Evolutionary conservation across 1,139 yeast genomes (phyloP).

Genomic region (Scheffersomyces quercinus): DNA sequence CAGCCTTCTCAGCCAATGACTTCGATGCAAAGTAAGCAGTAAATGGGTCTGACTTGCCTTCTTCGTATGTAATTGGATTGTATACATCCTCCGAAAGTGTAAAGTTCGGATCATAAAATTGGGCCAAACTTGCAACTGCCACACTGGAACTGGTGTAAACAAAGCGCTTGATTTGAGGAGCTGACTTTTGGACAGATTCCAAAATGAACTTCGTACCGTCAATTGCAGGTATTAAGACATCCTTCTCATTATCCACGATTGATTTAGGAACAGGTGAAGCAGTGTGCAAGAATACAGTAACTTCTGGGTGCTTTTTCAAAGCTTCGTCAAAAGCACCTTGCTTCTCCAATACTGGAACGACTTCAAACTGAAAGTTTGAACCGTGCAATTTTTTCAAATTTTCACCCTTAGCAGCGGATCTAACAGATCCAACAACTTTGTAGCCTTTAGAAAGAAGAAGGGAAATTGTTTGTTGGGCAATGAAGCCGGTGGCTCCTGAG

Average conservation of each 20-base stretch:
- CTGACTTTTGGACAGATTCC: constrained; percentile 24
- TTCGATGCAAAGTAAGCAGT: constrained; percentile 44
- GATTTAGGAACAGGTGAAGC: constrained; percentile 24
- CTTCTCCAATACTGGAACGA: constrained; percentile 35
- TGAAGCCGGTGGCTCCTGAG: constrained; percentile 43
- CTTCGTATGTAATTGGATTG: constrained; percentile 34
- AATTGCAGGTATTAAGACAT: constrained; percentile 42
- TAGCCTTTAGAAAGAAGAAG: constrained; percentile 26
- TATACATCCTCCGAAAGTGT: constrained; percentile 31
- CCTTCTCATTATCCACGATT: constrained; percentile 37
- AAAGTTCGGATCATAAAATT: too few relatives aligned
- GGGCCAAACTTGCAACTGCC: constrained; percentile 30
- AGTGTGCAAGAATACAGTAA: constrained; percentile 17
- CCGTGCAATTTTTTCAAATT: constrained; percentile 20
- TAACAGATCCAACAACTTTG: constrained; percentile 36
- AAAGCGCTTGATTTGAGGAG: constrained; percentile 29
- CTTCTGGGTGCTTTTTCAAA: constrained; percentile 22
- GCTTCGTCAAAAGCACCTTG: constrained; percentile 37
- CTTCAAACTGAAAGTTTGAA: constrained; percentile 27
- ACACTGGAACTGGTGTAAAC: constrained; percentile 48
- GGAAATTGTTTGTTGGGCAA: constrained; percentile 34
- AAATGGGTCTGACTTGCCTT: constrained; percentile 37
- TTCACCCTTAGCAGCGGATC: constrained; percentile 34
- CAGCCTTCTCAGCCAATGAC: constrained; percentile 39
- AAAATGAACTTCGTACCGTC: constrained; percentile 39